Conservation (phyloP, 257 asterid genomes). For the Salvia rosmarinus region DNA sequence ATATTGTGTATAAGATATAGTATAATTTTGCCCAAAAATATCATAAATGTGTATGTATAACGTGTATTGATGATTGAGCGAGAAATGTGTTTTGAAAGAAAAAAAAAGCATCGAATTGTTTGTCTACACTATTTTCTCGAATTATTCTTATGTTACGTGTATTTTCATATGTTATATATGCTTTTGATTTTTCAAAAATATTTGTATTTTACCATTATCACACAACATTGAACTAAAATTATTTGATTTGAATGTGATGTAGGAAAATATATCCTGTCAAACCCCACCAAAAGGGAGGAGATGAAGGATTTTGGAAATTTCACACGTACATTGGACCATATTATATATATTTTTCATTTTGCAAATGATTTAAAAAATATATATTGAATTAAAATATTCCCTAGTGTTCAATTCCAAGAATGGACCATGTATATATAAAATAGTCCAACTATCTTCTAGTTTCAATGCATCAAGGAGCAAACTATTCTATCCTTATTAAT, state of each 20-base stretch:
- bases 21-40: too few relatives aligned
- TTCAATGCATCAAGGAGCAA: slow-evolving; percentile 54
- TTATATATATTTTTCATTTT: slow-evolving; percentile 4
- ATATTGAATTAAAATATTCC: slow-evolving; percentile 16
- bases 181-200: too few relatives aligned
- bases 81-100: too few relatives aligned
- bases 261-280: not conserved
- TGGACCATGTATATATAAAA: slow-evolving; percentile 46
- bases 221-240: too few relatives aligned
- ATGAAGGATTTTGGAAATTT: not conserved
- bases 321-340: slow-evolving; percentile 27
- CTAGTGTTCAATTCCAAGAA: slow-evolving; percentile 44
- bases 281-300: not conserved
- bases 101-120: too few relatives aligned
- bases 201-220: too few relatives aligned
- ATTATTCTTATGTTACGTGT: too few relatives aligned
- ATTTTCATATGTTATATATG: too few relatives aligned
- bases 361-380: slow-evolving; percentile 20
- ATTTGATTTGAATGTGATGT: not conserved
- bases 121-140: too few relatives aligned
- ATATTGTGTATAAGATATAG: too few relatives aligned
- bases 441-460: slow-evolving; percentile 34
- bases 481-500: slow-evolving; percentile 49
- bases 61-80: too few relatives aligned
- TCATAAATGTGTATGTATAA: too few relatives aligned